Evolutionary conservation across 192 early-diverging fungal species (phyloP).

Genomic region (Radiomyces spectabilis): DNA sequence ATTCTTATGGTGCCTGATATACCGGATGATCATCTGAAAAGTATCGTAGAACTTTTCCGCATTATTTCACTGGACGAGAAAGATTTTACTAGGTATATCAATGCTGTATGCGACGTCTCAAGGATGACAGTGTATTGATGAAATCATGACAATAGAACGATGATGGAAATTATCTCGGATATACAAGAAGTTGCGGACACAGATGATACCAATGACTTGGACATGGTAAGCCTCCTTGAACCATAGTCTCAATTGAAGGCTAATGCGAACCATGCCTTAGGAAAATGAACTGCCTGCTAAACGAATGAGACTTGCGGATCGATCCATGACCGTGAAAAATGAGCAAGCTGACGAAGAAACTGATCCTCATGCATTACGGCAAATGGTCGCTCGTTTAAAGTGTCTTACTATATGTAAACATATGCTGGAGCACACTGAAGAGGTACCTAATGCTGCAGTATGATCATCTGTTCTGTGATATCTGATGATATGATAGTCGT

Average conservation of each 20-base stretch:
- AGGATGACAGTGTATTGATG: neutral
- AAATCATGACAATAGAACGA: constrained; percentile 34
- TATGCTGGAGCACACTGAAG: constrained; percentile 59
- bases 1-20: constrained; percentile 71
- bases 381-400: constrained; percentile 48
- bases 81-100: constrained; percentile 70
- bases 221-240: too few species aligned
- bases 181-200: constrained; percentile 49
- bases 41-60: constrained; percentile 70
- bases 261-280: too few species aligned
- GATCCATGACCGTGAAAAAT: constrained; percentile 11
- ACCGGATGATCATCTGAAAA: constrained; percentile 67
- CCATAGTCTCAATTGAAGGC: too few species aligned
- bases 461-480: too few species aligned
- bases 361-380: constrained; percentile 35
- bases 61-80: constrained; percentile 72
- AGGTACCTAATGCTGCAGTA: too few species aligned
- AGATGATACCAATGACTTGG: too few species aligned
- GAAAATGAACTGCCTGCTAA: constrained; percentile 6
- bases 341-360: constrained; percentile 21
- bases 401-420: constrained; percentile 63
- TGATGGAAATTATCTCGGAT: constrained; percentile 76
- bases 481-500: constrained; percentile 32
- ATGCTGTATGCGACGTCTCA: neutral
- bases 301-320: constrained; percentile 28